A percentile compares a stretch with the other conserved stretches of the same genome.
Evolutionary conservation across 108 stramenopile genomes (phyloP).

Genomic region (Skeletonema marinoi): DNA sequence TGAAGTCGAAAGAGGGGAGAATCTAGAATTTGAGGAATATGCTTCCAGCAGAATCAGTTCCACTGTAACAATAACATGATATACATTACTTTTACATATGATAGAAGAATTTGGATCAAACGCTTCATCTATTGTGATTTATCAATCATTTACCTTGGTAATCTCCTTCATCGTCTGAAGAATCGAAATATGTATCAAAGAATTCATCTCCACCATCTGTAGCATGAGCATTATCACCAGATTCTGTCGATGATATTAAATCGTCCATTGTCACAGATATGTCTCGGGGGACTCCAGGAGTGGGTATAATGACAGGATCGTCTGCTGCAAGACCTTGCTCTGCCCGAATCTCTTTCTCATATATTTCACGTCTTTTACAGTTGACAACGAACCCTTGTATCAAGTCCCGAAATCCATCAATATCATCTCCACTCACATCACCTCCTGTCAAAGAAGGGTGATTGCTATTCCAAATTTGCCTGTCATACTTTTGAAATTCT

Average conservation of each 20-base stretch:
- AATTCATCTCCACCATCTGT: not conserved
- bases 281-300: conserved; percentile 42
- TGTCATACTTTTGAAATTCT: conserved; percentile 35
- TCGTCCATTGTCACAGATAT: conserved; percentile 42
- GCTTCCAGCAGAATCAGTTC: not conserved
- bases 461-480: conserved; percentile 33
- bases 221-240: conserved; percentile 9
- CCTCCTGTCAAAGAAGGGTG: conserved; percentile 32
- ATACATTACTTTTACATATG: not conserved
- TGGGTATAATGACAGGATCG: conserved; percentile 25
- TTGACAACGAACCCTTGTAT: conserved; percentile 46
- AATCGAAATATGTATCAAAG: conserved; percentile 31
- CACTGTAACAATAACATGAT: not conserved
- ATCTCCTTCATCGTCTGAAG: conserved; percentile 17
- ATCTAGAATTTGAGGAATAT: not conserved
- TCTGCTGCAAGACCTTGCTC: conserved; percentile 27
- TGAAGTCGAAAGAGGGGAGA: not conserved
- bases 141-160: not conserved
- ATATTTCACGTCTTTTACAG: conserved; percentile 35
- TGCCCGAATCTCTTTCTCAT: conserved; percentile 32
- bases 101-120: no score
- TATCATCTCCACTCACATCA: not conserved
- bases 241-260: conserved; percentile 18
- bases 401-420: conserved; percentile 9
- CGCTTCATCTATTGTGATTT: not conserved